Percentiles rank a stretch among this genome's conserved stretches.
phyloP scores from a whole-genome alignment of 164 flowering plant genomes.

The Sedum album region DNA sequence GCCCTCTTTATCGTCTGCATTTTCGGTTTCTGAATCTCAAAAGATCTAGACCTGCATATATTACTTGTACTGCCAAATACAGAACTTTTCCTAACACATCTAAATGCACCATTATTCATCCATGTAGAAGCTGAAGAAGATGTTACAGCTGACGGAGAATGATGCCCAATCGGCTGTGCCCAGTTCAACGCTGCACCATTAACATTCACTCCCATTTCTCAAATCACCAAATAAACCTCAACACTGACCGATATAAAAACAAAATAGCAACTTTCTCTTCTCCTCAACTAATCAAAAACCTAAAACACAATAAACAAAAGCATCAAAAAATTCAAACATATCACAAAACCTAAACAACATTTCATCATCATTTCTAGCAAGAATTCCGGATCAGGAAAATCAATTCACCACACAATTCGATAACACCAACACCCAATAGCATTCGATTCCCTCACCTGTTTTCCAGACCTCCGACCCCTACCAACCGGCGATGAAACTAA shows the following conservation, averaged over 20 bases:
- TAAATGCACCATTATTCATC: constrained; percentile 13
- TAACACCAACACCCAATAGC: too few species aligned
- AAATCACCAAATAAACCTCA: background rate
- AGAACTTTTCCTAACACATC: constrained; percentile 22
- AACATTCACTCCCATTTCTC: background rate
- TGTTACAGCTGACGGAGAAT: constrained; percentile 25
- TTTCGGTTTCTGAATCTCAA: constrained; percentile 22
- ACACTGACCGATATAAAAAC: too few species aligned
- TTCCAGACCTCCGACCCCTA: background rate
- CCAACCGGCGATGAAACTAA: background rate
- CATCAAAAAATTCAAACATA: too few species aligned
- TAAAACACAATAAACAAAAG: too few species aligned
- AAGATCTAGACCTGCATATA: constrained; percentile 34
- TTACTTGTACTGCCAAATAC: constrained; percentile 27
- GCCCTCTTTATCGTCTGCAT: constrained; percentile 27
- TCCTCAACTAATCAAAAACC: too few species aligned
- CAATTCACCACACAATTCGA: too few species aligned
- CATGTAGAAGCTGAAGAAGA: constrained; percentile 26
- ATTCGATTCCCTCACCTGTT: background rate
- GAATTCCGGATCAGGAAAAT: too few species aligned
- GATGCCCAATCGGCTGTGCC: background rate
- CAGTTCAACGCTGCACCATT: background rate
- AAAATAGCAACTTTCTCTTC: too few species aligned
- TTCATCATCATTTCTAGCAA: too few species aligned
- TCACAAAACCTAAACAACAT: too few species aligned